phyloP scores from a whole-genome alignment of 192 early-diverging fungal species.

The Allomyces javanicus region DNA sequence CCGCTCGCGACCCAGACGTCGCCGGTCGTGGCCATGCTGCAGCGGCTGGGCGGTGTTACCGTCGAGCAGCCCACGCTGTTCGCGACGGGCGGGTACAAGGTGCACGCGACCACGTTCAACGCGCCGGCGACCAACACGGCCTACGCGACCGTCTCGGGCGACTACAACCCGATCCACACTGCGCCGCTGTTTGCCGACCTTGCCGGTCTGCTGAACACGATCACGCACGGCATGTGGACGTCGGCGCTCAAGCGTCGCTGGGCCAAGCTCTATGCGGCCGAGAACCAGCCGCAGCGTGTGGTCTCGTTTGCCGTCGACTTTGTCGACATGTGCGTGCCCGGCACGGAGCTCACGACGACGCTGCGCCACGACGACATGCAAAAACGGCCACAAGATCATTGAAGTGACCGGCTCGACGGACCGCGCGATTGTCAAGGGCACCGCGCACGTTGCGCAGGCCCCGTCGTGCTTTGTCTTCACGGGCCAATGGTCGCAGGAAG shows the following conservation, averaged over 20 bases:
- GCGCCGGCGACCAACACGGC: slow-evolving; percentile 69
- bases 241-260: slow-evolving; percentile 82
- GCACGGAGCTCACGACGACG: slow-evolving; percentile 73
- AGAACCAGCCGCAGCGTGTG: slow-evolving; percentile 77
- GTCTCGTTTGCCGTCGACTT: slow-evolving; percentile 67
- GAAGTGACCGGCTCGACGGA: slow-evolving; percentile 58
- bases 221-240: slow-evolving; percentile 98
- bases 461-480: slow-evolving; percentile 83
- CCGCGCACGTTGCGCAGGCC: slow-evolving; percentile 83
- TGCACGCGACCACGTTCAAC: slow-evolving; percentile 64
- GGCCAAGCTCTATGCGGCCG: slow-evolving; percentile 84
- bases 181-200: slow-evolving; percentile 85
- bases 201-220: slow-evolving; percentile 74
- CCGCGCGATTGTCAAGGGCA: slow-evolving; percentile 55
- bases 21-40: background rate
- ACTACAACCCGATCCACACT: slow-evolving; percentile 91
- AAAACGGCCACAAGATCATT: slow-evolving; percentile 85
- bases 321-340: slow-evolving; percentile 81
- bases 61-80: slow-evolving; percentile 82
- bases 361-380: slow-evolving; percentile 84
- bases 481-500: slow-evolving; percentile 88
- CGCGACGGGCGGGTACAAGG: slow-evolving; percentile 74
- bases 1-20: background rate
- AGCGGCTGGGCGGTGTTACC: slow-evolving; percentile 4
- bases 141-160: slow-evolving; percentile 60